These are phyloP conservation scores for Clarkia xantiana DNA, from an alignment of 345 rosid species.

Conservation along the genomic window DNA sequence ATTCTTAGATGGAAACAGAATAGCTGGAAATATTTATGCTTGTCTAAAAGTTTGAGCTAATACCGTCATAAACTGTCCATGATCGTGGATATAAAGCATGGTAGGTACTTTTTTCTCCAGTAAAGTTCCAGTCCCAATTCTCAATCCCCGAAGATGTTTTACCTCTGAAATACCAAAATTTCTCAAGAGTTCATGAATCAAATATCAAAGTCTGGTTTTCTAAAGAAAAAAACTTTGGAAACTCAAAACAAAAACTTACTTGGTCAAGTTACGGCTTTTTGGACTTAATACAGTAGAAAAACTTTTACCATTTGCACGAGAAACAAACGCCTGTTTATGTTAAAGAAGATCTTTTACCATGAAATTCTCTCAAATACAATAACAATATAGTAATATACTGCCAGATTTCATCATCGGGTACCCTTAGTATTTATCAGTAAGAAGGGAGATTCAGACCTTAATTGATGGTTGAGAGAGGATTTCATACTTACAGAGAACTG, in stretches of 20 bases:
- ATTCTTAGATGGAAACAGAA: slow-evolving; percentile 1
- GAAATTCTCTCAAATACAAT: too few relatives aligned
- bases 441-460: not conserved
- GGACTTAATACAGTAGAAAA: slow-evolving; percentile 68
- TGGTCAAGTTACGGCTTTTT: slow-evolving; percentile 23
- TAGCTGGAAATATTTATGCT: not conserved
- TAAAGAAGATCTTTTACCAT: not conserved
- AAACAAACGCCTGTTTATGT: slow-evolving; percentile 52
- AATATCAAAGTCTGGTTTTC: not conserved
- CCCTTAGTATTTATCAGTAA: too few relatives aligned
- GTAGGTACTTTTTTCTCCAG: slow-evolving; percentile 62
- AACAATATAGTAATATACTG: too few relatives aligned
- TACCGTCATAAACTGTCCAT: slow-evolving; percentile 94
- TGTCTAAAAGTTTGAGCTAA: not conserved
- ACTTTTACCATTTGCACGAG: slow-evolving; percentile 53
- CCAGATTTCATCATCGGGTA: too few relatives aligned
- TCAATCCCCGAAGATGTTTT: slow-evolving; percentile 46
- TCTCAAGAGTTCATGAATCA: not conserved
- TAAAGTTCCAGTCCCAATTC: slow-evolving; percentile 93
- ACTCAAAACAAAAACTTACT: slow-evolving; percentile 27
- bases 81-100: slow-evolving; percentile 94
- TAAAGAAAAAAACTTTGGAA: not conserved
- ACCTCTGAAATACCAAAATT: slow-evolving; percentile 21
- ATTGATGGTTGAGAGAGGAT: not conserved
- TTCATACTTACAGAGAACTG: slow-evolving; percentile 82